phyloP scores from a whole-genome alignment of 495 filamentous ascomycete genomes.

The Collariella sp. region DNA sequence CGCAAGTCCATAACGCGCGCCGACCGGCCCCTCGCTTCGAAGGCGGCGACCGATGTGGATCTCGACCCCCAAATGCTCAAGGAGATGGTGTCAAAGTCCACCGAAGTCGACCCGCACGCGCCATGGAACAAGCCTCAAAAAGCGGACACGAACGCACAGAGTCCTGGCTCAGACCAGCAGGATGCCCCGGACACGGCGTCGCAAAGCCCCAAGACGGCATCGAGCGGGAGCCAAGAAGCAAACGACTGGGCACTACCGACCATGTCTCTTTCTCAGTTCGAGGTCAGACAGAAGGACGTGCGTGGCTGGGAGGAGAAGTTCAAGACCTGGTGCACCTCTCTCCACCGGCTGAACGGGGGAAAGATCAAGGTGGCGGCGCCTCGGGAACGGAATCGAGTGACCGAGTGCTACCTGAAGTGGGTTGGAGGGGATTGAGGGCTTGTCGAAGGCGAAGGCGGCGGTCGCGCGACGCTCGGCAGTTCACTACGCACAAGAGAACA shows the following conservation, averaged over 20 bases:
- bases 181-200: neutral
- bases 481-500: conserved; percentile 6
- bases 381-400: neutral
- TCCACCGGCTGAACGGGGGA: conserved; percentile 9
- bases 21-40: neutral
- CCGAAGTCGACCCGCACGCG: neutral
- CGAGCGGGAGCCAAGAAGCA: neutral
- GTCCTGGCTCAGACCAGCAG: neutral
- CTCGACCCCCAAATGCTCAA: neutral
- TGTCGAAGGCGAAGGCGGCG: conserved; percentile 10
- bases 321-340: conserved; percentile 15
- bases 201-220: neutral
- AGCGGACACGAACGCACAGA: neutral
- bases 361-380: neutral
- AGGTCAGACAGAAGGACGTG: neutral
- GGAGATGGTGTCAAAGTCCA: neutral
- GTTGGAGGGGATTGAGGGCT: conserved; percentile 10
- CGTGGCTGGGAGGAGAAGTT: conserved; percentile 16
- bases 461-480: conserved; percentile 10
- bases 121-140: neutral
- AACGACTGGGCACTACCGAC: conserved; percentile 12
- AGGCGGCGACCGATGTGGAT: neutral
- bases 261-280: neutral
- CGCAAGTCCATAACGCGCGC: neutral
- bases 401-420: conserved; percentile 12